Conservation (phyloP, 2,329 filamentous ascomycete species). For the Pseudogymnoascus sp. region DNA sequence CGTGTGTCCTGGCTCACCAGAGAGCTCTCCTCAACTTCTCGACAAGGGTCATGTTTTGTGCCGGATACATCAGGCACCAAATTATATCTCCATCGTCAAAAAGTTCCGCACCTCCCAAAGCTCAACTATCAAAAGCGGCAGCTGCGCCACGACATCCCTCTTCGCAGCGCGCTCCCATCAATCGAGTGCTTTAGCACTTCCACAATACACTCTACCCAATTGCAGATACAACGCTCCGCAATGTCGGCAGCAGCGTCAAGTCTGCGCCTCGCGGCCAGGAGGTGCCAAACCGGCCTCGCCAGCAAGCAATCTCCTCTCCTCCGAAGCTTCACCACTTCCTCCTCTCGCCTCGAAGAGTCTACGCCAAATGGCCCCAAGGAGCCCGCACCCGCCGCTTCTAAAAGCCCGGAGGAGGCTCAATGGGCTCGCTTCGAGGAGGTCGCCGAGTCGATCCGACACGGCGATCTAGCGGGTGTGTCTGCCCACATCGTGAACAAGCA, state of each 20-base stretch:
- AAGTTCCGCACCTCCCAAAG: constrained; percentile 4
- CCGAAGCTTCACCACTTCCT: constrained; percentile 3
- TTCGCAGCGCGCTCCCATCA: constrained; percentile 4
- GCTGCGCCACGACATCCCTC: background rate
- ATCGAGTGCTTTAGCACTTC: background rate
- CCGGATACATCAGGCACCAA: background rate
- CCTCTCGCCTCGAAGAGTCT: background rate
- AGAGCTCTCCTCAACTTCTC: background rate
- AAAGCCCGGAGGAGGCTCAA: background rate
- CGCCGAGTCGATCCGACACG: background rate
- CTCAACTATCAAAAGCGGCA: constrained; percentile 5
- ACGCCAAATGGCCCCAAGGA: background rate
- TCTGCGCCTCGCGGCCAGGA: constrained; percentile 24
- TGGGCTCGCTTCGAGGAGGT: background rate
- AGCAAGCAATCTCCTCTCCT: constrained; percentile 5
- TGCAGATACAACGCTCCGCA: background rate
- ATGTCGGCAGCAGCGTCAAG: constrained; percentile 28
- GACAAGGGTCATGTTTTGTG: background rate
- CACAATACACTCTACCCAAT: background rate
- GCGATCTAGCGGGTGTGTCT: background rate
- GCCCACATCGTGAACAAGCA: background rate
- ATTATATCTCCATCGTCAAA: background rate
- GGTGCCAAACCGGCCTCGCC: constrained; percentile 16
- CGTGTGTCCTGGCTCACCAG: background rate
- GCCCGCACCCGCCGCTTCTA: background rate